Percentiles rank a stretch among this genome's conserved stretches.
These are phyloP conservation scores for Halophytophthora polymorphica DNA, from an alignment of 352 stramenopile species.

Conservation along the genomic window DNA sequence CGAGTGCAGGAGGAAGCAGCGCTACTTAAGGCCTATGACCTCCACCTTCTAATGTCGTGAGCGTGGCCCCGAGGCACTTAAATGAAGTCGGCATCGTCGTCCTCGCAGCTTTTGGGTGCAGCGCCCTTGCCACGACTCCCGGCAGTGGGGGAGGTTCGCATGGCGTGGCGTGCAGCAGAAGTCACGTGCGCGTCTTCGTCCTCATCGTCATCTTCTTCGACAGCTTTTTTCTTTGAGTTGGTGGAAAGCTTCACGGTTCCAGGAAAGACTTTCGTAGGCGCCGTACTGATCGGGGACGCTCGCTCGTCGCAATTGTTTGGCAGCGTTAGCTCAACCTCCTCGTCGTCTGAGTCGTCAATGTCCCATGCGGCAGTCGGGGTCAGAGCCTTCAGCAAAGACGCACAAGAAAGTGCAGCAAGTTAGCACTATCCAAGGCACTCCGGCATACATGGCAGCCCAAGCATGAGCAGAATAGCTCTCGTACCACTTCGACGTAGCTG, in stretches of 20 bases:
- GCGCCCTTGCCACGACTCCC: conserved; percentile 14
- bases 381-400: conserved; percentile 38
- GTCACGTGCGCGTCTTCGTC: conserved; percentile 14
- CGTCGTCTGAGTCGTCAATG: conserved; percentile 74
- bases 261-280: conserved; percentile 17
- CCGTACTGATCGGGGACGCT: too few species aligned
- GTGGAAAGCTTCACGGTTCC: conserved; percentile 8
- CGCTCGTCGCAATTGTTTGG: conserved; percentile 4
- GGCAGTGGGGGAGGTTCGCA: conserved; percentile 15
- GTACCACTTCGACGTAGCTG: conserved; percentile 71
- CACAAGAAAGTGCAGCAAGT: conserved; percentile 6
- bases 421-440: not conserved
- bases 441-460: not conserved
- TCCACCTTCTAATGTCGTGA: conserved; percentile 15
- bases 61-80: conserved; percentile 17
- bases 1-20: too few species aligned
- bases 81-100: conserved; percentile 74
- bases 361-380: conserved; percentile 80
- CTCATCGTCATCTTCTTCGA: conserved; percentile 13
- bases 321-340: conserved; percentile 68
- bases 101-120: conserved; percentile 30
- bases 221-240: too few species aligned
- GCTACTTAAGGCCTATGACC: too few species aligned
- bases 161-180: conserved; percentile 21
- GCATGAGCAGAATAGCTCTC: conserved; percentile 7